Base-by-base conservation (phyloP, 805 yeast genomes). In the Hanseniaspora jakobsenii region DNA sequence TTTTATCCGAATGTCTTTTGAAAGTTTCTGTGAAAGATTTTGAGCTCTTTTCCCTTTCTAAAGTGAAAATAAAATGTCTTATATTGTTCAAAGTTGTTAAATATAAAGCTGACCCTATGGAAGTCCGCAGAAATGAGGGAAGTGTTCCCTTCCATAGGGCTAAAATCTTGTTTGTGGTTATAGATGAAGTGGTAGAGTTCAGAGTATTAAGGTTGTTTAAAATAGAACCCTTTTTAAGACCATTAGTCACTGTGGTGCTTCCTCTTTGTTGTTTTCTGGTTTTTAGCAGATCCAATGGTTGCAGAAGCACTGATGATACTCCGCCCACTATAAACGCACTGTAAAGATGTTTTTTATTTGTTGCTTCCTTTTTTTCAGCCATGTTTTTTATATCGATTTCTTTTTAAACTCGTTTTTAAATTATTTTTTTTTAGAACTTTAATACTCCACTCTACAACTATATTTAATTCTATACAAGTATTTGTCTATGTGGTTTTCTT, bases 131-230 rank as follows among this genome's bases (percentile, higher is more conserved):
- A 0, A 93, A 86, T 17, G 95, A 83, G 0, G 98, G 95, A 30
- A 86, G 54, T 0, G 95, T 89, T 0, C 98, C 98, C 45, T 95
- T 70, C 98, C 98, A 91, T 31, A 87, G 66, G 41, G 78, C 69
- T 19, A 51, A 43, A 2, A 62, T 56, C 10, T 59, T 54, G n/a
- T n/a, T n/a, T n/a, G n/a, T n/a, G n/a, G n/a, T n/a, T n/a, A n/a
- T n/a, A n/a, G n/a, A n/a, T n/a, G n/a, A n/a, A n/a, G n/a, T n/a
- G n/a, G n/a, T n/a, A n/a, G n/a, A n/a, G n/a, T n/a, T n/a, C n/a
- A n/a, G n/a, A 1, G 62, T 60, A 8, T 80, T 51, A 37, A 71
- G 70, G 44, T 59, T 63, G 12, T 24, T 24, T 7, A 24, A 24
- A 7, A 7, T 10, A 24, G 27, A 24, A 7, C 6, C 6, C 10